phyloP scores from a whole-genome alignment of 495 filamentous ascomycete species.

The Entonaema liquescens region DNA sequence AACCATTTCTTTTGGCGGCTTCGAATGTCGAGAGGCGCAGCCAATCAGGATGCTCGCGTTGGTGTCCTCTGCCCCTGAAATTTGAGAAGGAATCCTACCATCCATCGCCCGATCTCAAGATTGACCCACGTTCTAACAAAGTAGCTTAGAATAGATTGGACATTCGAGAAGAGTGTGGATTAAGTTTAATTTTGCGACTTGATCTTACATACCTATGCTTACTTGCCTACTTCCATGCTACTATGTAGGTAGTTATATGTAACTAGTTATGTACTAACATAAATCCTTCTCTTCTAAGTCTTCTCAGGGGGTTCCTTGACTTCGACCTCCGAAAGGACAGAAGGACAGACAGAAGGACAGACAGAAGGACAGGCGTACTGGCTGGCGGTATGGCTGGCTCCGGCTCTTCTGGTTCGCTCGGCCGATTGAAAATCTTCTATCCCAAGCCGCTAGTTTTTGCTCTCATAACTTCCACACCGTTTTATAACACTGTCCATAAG shows the following conservation, averaged over 20 bases:
- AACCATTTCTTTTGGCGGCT: constrained; percentile 1
- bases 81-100: constrained; percentile 30
- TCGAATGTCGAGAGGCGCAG: constrained; percentile 11
- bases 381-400: no score
- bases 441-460: background rate
- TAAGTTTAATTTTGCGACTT: constrained; percentile 29
- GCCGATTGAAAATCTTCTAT: background rate
- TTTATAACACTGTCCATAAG: background rate
- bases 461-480: background rate
- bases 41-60: constrained; percentile 22
- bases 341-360: no score
- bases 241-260: no score
- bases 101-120: constrained; percentile 31
- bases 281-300: background rate
- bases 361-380: no score
- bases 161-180: constrained; percentile 20
- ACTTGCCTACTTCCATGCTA: no score
- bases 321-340: background rate
- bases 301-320: constrained; percentile 1
- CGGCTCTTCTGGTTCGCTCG: background rate
- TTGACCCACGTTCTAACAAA: constrained; percentile 14
- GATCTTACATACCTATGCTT: no score
- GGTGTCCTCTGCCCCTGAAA: constrained; percentile 27
- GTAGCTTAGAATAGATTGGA: constrained; percentile 26
- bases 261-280: no score